Evolutionary conservation across 768 basidiomycete species (phyloP).

Genomic region (Grammothele lineata): DNA sequence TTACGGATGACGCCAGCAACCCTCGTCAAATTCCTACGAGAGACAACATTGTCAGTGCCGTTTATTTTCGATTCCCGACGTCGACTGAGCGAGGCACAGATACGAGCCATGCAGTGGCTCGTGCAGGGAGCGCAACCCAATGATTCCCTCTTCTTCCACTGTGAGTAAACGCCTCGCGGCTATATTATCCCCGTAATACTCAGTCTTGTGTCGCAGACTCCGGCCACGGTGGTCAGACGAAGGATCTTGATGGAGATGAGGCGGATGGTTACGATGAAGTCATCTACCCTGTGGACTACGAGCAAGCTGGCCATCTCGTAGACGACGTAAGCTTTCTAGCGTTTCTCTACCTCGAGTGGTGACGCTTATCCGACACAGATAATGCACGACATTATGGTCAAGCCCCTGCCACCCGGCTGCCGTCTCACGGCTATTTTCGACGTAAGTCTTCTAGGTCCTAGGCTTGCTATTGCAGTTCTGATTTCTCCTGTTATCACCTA

Average conservation of each 20-base stretch:
- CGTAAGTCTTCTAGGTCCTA: slow-evolving; percentile 32
- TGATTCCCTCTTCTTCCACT: slow-evolving; percentile 53
- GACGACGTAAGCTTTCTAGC: slow-evolving; percentile 54
- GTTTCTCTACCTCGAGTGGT: background rate
- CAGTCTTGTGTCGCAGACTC: slow-evolving; percentile 50
- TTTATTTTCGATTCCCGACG: too few relatives aligned
- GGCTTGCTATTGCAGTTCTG: background rate
- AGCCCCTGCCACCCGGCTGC: slow-evolving; percentile 59
- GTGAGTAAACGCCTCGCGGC: too few relatives aligned
- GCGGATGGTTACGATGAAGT: slow-evolving; percentile 80
- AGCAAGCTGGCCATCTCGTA: slow-evolving; percentile 69
- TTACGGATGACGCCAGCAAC: slow-evolving; percentile 47
- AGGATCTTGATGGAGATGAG: slow-evolving; percentile 75
- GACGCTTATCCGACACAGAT: slow-evolving; percentile 22
- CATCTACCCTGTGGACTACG: slow-evolving; percentile 88
- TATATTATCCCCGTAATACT: too few relatives aligned
- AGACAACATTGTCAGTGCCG: slow-evolving; percentile 48
- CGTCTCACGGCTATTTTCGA: slow-evolving; percentile 61
- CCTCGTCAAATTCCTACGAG: slow-evolving; percentile 45
- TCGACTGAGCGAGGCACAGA: slow-evolving; percentile 23
- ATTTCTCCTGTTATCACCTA: too few relatives aligned
- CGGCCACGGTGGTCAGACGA: slow-evolving; percentile 92
- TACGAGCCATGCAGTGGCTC: slow-evolving; percentile 56
- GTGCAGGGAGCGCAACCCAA: slow-evolving; percentile 49
- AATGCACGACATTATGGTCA: slow-evolving; percentile 43